phyloP scores from a whole-genome alignment of 169 alveolate genomes.

The Condylostoma magnum region DNA sequence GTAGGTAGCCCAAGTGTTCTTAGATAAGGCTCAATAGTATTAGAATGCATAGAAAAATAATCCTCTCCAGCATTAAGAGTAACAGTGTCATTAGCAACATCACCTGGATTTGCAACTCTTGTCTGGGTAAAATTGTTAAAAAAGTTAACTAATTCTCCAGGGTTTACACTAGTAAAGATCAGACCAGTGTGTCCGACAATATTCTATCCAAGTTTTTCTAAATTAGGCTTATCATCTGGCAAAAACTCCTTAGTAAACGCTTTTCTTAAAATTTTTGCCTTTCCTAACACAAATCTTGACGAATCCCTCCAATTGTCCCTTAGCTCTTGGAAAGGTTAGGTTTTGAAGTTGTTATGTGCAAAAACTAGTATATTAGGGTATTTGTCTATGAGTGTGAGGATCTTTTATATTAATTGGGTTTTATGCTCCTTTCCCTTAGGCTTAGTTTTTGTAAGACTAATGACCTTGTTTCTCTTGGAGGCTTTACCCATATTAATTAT shows the following conservation, averaged over 20 bases:
- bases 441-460: conserved; percentile 57
- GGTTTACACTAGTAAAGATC: conserved; percentile 37
- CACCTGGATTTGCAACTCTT: conserved; percentile 41
- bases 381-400: conserved; percentile 32
- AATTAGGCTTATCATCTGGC: conserved; percentile 30
- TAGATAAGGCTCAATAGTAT: conserved; percentile 53
- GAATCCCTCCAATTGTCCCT: conserved; percentile 25
- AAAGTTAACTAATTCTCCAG: conserved; percentile 28
- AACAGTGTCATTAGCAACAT: conserved; percentile 40
- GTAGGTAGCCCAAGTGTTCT: conserved; percentile 52
- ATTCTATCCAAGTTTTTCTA: conserved; percentile 29
- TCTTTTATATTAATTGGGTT: conserved; percentile 33
- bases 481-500: conserved; percentile 36
- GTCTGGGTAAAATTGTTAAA: conserved; percentile 21
- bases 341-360: conserved; percentile 42
- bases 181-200: conserved; percentile 41
- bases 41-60: conserved; percentile 30
- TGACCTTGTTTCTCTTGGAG: conserved; percentile 45
- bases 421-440: conserved; percentile 56
- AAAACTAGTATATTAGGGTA: conserved; percentile 36
- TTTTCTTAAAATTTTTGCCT: conserved; percentile 45
- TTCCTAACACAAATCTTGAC: conserved; percentile 54
- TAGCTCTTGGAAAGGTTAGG: conserved; percentile 47
- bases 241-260: conserved; percentile 46
- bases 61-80: conserved; percentile 31